A percentile compares a stretch with the other conserved stretches of the same genome.
Evolutionary conservation across 768 basidiomycete species (phyloP).

Genomic region (Rhodotorula sphaerocarpa): DNA sequence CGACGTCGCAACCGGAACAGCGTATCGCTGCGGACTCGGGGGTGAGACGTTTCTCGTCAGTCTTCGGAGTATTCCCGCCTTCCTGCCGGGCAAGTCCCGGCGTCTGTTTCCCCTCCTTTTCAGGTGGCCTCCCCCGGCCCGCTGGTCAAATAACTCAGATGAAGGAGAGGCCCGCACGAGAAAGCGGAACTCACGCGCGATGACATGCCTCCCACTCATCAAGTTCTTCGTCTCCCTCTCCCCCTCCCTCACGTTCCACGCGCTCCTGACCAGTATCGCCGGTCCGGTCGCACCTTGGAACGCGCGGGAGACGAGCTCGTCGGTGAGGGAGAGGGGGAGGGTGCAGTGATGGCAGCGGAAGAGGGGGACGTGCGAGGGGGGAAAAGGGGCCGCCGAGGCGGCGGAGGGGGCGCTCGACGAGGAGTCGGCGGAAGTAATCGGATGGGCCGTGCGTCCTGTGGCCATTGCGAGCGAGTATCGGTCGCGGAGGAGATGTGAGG

Average conservation of each 20-base stretch:
- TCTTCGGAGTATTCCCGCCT: no score
- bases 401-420: no score
- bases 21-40: neutral
- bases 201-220: conserved; percentile 14
- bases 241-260: conserved; percentile 14
- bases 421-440: no score
- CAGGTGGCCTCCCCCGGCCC: no score
- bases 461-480: no score
- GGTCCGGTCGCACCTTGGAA: conserved; percentile 17
- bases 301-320: conserved; percentile 22
- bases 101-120: no score
- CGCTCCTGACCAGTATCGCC: conserved; percentile 13
- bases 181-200: conserved; percentile 13
- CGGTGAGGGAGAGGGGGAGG: conserved; percentile 17
- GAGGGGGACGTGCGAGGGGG: conserved; percentile 14
- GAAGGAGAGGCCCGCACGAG: neutral
- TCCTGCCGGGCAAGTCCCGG: no score
- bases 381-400: no score
- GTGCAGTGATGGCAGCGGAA: conserved; percentile 16
- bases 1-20: conserved; percentile 16
- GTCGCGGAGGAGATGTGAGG: no score
- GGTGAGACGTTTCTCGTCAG: fast-evolving
- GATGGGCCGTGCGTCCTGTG: no score
- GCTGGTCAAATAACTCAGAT: no score
- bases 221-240: conserved; percentile 1